Percentiles rank a stretch among this genome's conserved stretches.
These are phyloP conservation scores for Macrocybe gigantea DNA, from an alignment of 768 basidiomycete genomes.

Conservation along the genomic window DNA sequence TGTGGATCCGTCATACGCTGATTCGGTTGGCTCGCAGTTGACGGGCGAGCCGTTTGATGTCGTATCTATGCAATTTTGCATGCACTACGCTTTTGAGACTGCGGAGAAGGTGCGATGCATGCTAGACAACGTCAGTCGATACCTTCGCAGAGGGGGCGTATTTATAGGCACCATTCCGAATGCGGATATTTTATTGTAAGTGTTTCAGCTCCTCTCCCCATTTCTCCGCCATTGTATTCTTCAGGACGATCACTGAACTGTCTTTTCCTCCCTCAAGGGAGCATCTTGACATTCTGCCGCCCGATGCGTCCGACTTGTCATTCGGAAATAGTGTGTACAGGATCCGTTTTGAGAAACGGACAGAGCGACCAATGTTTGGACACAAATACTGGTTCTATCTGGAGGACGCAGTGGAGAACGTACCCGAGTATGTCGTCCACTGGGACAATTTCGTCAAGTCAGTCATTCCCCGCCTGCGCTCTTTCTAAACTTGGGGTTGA, in stretches of 20 bases:
- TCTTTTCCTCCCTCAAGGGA: conserved; percentile 35
- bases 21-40: conserved; percentile 5
- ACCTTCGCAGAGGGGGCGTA: conserved; percentile 79
- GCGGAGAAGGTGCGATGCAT: conserved; percentile 81
- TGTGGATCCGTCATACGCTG: conserved; percentile 13
- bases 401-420: conserved; percentile 92
- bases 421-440: conserved; percentile 94
- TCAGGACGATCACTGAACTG: conserved; percentile 1
- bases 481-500: not conserved
- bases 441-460: conserved; percentile 92
- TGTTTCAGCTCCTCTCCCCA: conserved; percentile 10
- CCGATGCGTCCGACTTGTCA: conserved; percentile 59
- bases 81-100: conserved; percentile 99
- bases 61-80: conserved; percentile 98
- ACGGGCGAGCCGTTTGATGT: conserved; percentile 72
- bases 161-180: conserved; percentile 98
- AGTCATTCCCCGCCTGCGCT: conserved; percentile 34
- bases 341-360: conserved; percentile 77
- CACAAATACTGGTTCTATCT: conserved; percentile 94
- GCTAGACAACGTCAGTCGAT: conserved; percentile 83
- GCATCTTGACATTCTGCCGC: conserved; percentile 64
- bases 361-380: conserved; percentile 64
- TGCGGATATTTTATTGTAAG: conserved; percentile 76
- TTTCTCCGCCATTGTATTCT: conserved; percentile 5
- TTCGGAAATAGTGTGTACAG: conserved; percentile 92